Evolutionary conservation across 2,329 filamentous ascomycete species (phyloP), one percentile per base, ranked within the genome.

Genomic region (Fusarium goolgardi): DNA sequence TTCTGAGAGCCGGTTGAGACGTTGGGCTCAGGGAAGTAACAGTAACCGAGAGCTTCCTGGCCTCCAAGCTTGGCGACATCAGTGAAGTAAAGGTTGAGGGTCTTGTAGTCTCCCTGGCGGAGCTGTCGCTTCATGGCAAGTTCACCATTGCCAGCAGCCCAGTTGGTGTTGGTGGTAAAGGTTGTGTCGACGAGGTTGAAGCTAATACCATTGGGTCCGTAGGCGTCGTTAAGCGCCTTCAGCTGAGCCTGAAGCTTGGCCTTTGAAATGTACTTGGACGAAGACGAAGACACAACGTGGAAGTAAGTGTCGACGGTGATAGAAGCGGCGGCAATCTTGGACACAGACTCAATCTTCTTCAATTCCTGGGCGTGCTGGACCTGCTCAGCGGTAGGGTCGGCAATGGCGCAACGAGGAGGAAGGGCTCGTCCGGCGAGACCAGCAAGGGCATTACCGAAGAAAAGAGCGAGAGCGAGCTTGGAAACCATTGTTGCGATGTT

Each of bases 91-190:
- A 82, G 70, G 68, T 75, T 79, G 9, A 79, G 75, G n/a, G 73
- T 73, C 25, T 61, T 63, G 74, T 84, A 84, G 59, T 77, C 76
- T 46, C 83, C 83, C 74, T 81, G 77, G 61, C 81, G 81, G 12
- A 85, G 81, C 27, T 77, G 71, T 39, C 60, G 71, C 78, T 84
- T 84, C 82, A 84, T 84, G 4, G 67, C 75, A 52, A 76, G 53
- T 60, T 83, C 79, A n/a, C 70, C 63, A 3, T 75, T 74, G 25
- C 81, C 82, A 16, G 60, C 67, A 31, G 82, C 81, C 82, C 83
- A 86, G 70, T 75, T 75, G 21, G 74, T 39, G 77, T 86, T 85
- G 70, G 84, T 75, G 35, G 83, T 84, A 65, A 78, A 81, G 56
- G 80, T 79, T 21, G 76, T 82, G 54, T 77, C 77, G 21, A 79